These are phyloP conservation scores for Colletotrichum endophyticum DNA, from an alignment of 2,329 filamentous ascomycete species.

Conservation along the genomic window DNA sequence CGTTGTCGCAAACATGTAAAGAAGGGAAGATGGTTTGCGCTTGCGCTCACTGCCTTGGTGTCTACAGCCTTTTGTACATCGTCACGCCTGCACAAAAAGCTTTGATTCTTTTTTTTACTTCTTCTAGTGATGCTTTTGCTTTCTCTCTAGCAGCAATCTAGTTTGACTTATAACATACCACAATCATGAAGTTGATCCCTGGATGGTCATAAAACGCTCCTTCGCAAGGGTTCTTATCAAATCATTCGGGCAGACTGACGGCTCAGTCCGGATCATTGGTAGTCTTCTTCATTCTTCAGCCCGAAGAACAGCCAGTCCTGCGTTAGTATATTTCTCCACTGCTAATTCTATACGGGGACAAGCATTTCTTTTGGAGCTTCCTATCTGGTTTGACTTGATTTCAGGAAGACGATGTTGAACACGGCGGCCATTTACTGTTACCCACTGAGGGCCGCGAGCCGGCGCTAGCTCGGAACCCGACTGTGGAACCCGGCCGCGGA, in stretches of 20 bases:
- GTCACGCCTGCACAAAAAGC: not conserved
- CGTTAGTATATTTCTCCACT: not conserved
- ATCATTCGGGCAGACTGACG: not conserved
- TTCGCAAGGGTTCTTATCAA: accelerated
- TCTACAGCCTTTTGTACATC: not conserved
- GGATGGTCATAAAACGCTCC: not conserved
- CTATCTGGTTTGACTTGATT: not conserved
- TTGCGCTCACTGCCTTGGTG: not conserved
- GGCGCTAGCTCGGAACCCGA: not conserved
- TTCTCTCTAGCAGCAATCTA: not conserved
- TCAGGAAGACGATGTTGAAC: not conserved
- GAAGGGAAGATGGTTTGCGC: not conserved
- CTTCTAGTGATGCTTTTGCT: not conserved
- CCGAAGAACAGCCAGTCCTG: not conserved
- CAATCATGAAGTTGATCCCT: not conserved
- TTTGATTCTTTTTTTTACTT: not conserved
- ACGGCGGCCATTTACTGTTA: accelerated
- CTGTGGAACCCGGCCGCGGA: not conserved
- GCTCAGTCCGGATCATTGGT: not conserved
- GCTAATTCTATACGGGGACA: not conserved
- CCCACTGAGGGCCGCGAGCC: not conserved
- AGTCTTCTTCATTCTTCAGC: not conserved
- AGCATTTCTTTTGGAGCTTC: accelerated
- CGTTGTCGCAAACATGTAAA: not conserved
- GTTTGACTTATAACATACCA: not conserved